Evolutionary conservation across 805 yeast species (phyloP).

Genomic region (Lipomyces orientalis): DNA sequence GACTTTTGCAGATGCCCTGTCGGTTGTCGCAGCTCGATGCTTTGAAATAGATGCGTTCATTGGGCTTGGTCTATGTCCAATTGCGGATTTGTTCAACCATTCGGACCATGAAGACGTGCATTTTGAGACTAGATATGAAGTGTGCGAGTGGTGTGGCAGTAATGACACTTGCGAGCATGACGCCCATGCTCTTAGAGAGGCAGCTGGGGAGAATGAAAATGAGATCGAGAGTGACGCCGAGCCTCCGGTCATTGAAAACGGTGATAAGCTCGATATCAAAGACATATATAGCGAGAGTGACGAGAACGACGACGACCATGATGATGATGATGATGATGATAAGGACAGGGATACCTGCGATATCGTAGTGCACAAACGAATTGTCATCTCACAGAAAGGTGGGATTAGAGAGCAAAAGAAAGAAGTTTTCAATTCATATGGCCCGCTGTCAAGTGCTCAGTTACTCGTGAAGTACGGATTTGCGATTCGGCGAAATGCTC

Average conservation of each 20-base stretch:
- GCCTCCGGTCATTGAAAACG: conserved; percentile 1
- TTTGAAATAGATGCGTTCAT: conserved; percentile 80
- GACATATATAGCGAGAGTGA: background rate
- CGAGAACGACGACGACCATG: conserved; percentile 6
- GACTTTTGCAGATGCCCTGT: conserved; percentile 57
- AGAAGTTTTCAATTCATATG: conserved; percentile 85
- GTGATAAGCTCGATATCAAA: background rate
- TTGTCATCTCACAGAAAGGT: conserved; percentile 41
- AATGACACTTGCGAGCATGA: conserved; percentile 36
- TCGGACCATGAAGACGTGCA: conserved; percentile 65
- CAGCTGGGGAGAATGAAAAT: conserved; percentile 41
- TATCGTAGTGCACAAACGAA: conserved; percentile 55
- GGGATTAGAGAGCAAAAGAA: conserved; percentile 44
- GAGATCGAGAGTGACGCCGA: conserved; percentile 42
- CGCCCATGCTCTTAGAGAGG: conserved; percentile 44
- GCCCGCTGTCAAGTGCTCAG: conserved; percentile 68
- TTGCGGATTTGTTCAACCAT: conserved; percentile 90
- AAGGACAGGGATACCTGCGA: conserved; percentile 63
- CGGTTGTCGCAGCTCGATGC: conserved; percentile 73
- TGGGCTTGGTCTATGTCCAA: conserved; percentile 81
- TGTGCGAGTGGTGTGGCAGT: conserved; percentile 54
- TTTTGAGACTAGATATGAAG: conserved; percentile 63
- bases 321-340: conserved; percentile 13
- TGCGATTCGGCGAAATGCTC: conserved; percentile 57
- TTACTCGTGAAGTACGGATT: conserved; percentile 83